Evolutionary conservation across 805 yeast species (phyloP).

Genomic region (Metschnikowia reukaufii): DNA sequence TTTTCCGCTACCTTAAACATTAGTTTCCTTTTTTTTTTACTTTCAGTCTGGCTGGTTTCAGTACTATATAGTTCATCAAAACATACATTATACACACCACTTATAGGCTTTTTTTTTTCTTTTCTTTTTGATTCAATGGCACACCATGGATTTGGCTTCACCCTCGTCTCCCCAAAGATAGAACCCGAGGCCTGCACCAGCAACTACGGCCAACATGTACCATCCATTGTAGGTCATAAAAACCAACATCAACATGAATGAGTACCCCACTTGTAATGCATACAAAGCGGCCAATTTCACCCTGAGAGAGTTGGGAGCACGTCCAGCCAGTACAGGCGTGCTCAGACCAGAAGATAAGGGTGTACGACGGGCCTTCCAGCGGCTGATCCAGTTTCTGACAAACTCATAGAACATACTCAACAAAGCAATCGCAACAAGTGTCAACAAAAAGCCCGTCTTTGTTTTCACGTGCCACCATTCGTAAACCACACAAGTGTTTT

Average conservation of each 20-base stretch:
- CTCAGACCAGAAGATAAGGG: background rate
- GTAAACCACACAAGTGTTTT: constrained; percentile 70
- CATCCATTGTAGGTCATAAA: constrained; percentile 89
- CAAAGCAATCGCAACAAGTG: constrained; percentile 48
- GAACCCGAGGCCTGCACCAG: constrained; percentile 73
- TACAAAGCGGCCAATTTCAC: constrained; percentile 47
- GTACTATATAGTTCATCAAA: background rate
- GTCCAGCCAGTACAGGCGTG: background rate
- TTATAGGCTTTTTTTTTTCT: too few relatives aligned
- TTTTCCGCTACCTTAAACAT: background rate
- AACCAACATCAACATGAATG: constrained; percentile 72
- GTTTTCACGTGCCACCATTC: constrained; percentile 77
- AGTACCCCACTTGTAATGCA: constrained; percentile 66
- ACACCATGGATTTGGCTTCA: constrained; percentile 28
- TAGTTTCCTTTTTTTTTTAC: background rate
- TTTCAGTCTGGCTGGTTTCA: constrained; percentile 3
- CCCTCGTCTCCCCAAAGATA: constrained; percentile 50
- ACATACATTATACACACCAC: background rate
- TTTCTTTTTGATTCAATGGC: constrained; percentile 26
- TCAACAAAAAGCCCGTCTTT: constrained; percentile 47
- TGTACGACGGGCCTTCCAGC: constrained; percentile 27
- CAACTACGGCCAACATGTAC: constrained; percentile 71
- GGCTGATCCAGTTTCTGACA: constrained; percentile 31
- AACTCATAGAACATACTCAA: constrained; percentile 64
- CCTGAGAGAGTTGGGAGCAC: constrained; percentile 9